A percentile compares a stretch with the other conserved stretches of the same genome.
Conservation (phyloP, 176 grass and related monocot genomes). For the Musa schizocarpa region DNA sequence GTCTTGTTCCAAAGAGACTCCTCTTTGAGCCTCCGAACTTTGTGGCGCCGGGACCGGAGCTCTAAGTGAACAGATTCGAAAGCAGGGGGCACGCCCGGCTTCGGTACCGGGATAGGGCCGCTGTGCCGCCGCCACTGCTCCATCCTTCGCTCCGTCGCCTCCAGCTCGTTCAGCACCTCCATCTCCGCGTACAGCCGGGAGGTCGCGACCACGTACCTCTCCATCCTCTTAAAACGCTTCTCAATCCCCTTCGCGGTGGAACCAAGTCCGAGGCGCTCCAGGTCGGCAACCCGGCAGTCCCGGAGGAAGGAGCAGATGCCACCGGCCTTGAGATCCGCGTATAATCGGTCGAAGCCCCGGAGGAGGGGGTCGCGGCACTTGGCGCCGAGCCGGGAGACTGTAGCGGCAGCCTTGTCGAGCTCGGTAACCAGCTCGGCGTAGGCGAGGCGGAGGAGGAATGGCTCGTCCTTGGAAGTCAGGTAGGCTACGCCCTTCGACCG, state of each 20-base stretch:
- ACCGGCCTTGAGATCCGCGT: conserved; percentile 49
- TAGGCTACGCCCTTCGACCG: conserved; percentile 55
- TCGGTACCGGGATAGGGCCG: conserved; percentile 48
- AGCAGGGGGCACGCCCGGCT: conserved; percentile 9
- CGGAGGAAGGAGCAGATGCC: background rate
- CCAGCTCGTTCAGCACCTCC: conserved; percentile 55
- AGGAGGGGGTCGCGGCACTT: conserved; percentile 32
- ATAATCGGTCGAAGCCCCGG: conserved; percentile 33
- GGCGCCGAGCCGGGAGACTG: conserved; percentile 30
- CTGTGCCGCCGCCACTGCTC: conserved; percentile 53
- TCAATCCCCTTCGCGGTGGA: conserved; percentile 18
- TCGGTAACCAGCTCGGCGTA: conserved; percentile 53
- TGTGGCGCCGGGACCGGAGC: conserved; percentile 36
- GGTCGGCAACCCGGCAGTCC: conserved; percentile 12
- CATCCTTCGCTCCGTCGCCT: conserved; percentile 64
- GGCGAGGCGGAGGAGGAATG: conserved; percentile 43
- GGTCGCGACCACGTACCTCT: conserved; percentile 36
- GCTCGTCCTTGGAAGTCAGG: conserved; percentile 59
- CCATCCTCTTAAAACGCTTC: conserved; percentile 54
- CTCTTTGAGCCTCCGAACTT: conserved; percentile 47
- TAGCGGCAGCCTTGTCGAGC: conserved; percentile 50
- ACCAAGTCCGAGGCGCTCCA: conserved; percentile 37
- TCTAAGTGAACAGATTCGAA: conserved; percentile 30
- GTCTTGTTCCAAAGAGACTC: conserved; percentile 53
- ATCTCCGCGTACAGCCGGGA: conserved; percentile 57